A percentile compares a stretch with the other conserved stretches of the same genome.
These are phyloP conservation scores for Paecilomyces variotii DNA, from an alignment of 2,329 filamentous ascomycete species.

Conservation along the genomic window DNA sequence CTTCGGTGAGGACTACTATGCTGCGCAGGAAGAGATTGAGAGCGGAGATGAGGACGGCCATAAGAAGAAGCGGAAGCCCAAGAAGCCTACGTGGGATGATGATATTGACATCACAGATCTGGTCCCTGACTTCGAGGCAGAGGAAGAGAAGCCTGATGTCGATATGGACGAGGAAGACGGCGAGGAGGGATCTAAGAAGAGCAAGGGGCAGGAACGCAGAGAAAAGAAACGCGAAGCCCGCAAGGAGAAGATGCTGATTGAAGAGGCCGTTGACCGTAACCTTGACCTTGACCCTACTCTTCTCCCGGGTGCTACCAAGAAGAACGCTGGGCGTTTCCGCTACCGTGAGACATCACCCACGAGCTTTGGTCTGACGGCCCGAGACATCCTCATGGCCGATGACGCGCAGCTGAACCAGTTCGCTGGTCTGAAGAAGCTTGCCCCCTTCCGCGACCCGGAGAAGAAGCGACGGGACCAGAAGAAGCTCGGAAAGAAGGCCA, in stretches of 20 bases:
- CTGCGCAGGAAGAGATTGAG: conserved; percentile 51
- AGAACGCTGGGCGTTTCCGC: conserved; percentile 57
- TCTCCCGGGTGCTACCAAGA: conserved; percentile 46
- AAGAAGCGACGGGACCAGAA: conserved; percentile 89
- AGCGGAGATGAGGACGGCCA: conserved; percentile 33
- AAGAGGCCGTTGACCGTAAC: conserved; percentile 74
- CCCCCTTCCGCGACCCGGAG: conserved; percentile 75
- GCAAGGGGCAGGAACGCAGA: conserved; percentile 41
- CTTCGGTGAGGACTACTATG: conserved; percentile 90
- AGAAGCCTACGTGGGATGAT: conserved; percentile 90
- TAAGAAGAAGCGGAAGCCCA: conserved; percentile 57
- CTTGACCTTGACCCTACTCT: conserved; percentile 64
- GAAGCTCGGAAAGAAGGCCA: conserved; percentile 82
- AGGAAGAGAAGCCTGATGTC: conserved; percentile 46
- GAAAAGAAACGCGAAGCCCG: conserved; percentile 65
- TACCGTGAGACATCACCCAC: conserved; percentile 92
- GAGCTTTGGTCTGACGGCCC: conserved; percentile 78
- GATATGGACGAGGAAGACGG: conserved; percentile 35
- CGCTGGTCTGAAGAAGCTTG: conserved; percentile 89
- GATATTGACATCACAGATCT: conserved; percentile 96
- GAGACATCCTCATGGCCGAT: conserved; percentile 84
- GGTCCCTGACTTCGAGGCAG: conserved; percentile 73
- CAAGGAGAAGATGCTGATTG: conserved; percentile 73
- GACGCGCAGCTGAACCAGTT: conserved; percentile 83
- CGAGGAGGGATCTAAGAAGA: conserved; percentile 38